phyloP scores from a whole-genome alignment of 768 basidiomycete species.

The Xanthoconium stramineum region DNA sequence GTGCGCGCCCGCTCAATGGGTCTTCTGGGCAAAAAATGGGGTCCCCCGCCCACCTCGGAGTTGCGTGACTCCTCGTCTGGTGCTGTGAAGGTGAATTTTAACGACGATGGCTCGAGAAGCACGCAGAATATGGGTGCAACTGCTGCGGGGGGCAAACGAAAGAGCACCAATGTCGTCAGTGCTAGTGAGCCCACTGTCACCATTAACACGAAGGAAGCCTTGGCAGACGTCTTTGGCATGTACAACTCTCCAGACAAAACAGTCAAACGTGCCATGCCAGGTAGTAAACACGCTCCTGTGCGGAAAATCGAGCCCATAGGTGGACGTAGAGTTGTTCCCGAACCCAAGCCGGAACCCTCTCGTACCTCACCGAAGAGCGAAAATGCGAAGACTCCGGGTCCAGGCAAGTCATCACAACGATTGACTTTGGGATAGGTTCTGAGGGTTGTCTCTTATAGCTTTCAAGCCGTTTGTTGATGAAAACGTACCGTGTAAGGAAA shows the following conservation, averaged over 20 bases:
- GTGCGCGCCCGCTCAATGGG: constrained; percentile 79
- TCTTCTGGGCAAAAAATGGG: constrained; percentile 83
- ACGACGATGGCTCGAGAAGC: constrained; percentile 53
- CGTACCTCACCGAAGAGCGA: constrained; percentile 30
- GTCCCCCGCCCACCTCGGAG: constrained; percentile 51
- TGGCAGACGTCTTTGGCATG: constrained; percentile 93
- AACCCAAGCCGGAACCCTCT: constrained; percentile 33
- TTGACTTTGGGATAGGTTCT: constrained; percentile 17
- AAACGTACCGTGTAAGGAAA: constrained; percentile 44
- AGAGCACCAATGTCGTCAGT: constrained; percentile 39
- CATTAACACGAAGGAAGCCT: constrained; percentile 94
- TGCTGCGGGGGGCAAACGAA: constrained; percentile 35
- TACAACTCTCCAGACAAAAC: constrained; percentile 90
- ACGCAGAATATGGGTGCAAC: constrained; percentile 36
- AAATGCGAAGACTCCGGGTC: constrained; percentile 32
- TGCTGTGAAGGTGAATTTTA: constrained; percentile 51
- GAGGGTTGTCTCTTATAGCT: constrained; percentile 9
- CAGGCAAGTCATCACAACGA: constrained; percentile 28
- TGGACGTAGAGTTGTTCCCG: constrained; percentile 19
- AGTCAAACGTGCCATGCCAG: constrained; percentile 48
- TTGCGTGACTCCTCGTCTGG: constrained; percentile 34
- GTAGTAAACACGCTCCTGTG: constrained; percentile 72
- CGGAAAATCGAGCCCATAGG: constrained; percentile 61
- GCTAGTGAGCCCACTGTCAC: constrained; percentile 82
- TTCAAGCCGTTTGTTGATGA: constrained; percentile 75